Percentiles rank a stretch among this genome's conserved stretches.
Conservation (phyloP, 805 yeast species). For the Pichia rugopelliculosa region DNA sequence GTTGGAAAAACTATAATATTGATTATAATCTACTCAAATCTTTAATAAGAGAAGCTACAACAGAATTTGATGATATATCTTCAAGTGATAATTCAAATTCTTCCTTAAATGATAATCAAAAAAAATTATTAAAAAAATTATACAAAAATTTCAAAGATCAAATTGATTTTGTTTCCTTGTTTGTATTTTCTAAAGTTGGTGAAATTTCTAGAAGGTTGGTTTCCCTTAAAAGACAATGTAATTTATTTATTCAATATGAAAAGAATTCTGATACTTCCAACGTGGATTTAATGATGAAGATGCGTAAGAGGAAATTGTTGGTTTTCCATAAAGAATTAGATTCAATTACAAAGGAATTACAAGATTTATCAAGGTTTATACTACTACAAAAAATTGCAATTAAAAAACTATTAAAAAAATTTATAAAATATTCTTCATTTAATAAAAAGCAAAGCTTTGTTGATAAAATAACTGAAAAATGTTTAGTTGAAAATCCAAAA, state of each 20-base stretch:
- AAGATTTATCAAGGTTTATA: conserved; percentile 62
- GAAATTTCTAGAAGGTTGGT: conserved; percentile 50
- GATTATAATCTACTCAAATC: conserved; percentile 74
- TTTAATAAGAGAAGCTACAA: conserved; percentile 53
- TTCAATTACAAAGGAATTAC: conserved; percentile 43
- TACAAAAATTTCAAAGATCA: conserved; percentile 44
- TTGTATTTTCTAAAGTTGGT: conserved; percentile 59
- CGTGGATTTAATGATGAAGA: conserved; percentile 14
- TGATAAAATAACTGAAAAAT: conserved; percentile 25
- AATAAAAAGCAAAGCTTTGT: conserved; percentile 27
- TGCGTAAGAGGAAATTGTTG: conserved; percentile 19
- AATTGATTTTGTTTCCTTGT: conserved; percentile 53
- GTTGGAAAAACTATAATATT: conserved; percentile 79
- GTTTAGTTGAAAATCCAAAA: conserved; percentile 32
- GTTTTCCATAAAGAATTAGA: conserved; percentile 32
- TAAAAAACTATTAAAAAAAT: conserved; percentile 68
- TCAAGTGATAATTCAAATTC: neutral
- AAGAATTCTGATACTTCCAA: neutral
- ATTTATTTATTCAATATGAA: conserved; percentile 18
- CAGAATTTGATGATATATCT: conserved; percentile 13
- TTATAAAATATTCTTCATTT: conserved; percentile 37
- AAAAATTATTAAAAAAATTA: conserved; percentile 27
- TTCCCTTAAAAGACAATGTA: conserved; percentile 21
- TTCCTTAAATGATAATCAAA: conserved; percentile 16
- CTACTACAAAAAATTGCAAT: conserved; percentile 68